A percentile compares a stretch with the other conserved stretches of the same genome.
Evolutionary conservation across 2,329 filamentous ascomycete species (phyloP).

Genomic region (Gaeumannomyces sp.): DNA sequence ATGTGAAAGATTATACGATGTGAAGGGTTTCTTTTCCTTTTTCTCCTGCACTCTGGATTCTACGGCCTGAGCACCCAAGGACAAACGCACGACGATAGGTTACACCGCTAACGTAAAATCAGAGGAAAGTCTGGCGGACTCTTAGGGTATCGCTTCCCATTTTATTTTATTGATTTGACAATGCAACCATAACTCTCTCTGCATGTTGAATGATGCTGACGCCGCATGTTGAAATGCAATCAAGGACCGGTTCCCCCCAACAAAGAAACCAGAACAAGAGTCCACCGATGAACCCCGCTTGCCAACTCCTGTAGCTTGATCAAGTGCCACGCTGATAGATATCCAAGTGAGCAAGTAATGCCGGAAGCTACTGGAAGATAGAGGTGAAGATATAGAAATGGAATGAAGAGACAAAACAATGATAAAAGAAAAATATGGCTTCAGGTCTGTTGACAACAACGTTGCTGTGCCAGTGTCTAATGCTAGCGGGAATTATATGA

Average conservation of each 20-base stretch:
- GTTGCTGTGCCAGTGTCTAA: background rate
- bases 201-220: slow-evolving; percentile 2
- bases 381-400: background rate
- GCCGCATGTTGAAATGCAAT: background rate
- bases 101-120: too few species aligned
- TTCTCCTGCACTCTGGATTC: background rate
- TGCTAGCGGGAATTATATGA: background rate
- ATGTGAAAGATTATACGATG: too few species aligned
- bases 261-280: background rate
- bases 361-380: background rate
- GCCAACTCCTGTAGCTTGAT: background rate
- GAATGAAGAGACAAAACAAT: background rate
- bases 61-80: too few species aligned
- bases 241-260: background rate
- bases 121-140: too few species aligned
- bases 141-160: too few species aligned
- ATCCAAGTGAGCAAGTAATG: background rate
- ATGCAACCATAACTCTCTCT: background rate
- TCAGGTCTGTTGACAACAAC: background rate
- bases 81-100: too few species aligned
- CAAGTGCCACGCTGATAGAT: background rate
- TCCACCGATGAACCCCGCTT: background rate
- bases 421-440: background rate
- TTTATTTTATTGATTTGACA: too few species aligned
- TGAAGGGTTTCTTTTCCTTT: too few species aligned